Evolutionary conservation across 2,329 filamentous ascomycete species (phyloP).

Genomic region (Graphium sp.): DNA sequence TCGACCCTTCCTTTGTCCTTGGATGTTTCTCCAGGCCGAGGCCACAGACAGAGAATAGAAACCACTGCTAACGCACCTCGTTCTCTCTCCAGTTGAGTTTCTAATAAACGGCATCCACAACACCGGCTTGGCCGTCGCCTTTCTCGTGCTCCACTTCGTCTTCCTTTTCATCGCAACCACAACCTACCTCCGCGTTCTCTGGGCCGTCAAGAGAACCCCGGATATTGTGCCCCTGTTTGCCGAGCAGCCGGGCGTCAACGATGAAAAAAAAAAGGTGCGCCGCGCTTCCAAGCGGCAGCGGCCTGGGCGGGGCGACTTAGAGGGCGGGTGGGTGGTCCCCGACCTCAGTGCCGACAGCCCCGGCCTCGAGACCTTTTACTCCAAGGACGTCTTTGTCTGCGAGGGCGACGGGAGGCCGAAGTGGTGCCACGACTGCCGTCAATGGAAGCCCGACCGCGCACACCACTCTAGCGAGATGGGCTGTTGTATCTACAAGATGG

Average conservation of each 20-base stretch:
- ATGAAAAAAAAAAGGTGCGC: too few species aligned
- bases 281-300: constrained; percentile 12
- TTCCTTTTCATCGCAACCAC: constrained; percentile 49
- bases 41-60: not conserved
- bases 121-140: constrained; percentile 42
- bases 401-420: constrained; percentile 68
- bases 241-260: not conserved
- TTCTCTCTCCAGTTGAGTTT: constrained; percentile 43
- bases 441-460: constrained; percentile 75
- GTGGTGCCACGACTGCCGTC: constrained; percentile 72
- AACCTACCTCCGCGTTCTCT: constrained; percentile 56
- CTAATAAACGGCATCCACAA: constrained; percentile 35
- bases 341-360: constrained; percentile 41
- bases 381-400: constrained; percentile 69
- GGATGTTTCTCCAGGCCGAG: too few species aligned
- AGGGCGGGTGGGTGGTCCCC: constrained; percentile 10
- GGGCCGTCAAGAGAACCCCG: constrained; percentile 51
- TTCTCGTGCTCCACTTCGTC: constrained; percentile 58
- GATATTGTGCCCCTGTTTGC: constrained; percentile 53
- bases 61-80: constrained; percentile 3
- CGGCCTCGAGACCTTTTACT: constrained; percentile 62
- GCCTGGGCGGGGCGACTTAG: constrained; percentile 11
- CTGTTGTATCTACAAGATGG: constrained; percentile 77
- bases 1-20: too few species aligned
- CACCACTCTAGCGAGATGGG: constrained; percentile 76